A percentile compares a stretch with the other conserved stretches of the same genome.
phyloP scores from a whole-genome alignment of 164 flowering plant species.

The Houttuynia cordata region DNA sequence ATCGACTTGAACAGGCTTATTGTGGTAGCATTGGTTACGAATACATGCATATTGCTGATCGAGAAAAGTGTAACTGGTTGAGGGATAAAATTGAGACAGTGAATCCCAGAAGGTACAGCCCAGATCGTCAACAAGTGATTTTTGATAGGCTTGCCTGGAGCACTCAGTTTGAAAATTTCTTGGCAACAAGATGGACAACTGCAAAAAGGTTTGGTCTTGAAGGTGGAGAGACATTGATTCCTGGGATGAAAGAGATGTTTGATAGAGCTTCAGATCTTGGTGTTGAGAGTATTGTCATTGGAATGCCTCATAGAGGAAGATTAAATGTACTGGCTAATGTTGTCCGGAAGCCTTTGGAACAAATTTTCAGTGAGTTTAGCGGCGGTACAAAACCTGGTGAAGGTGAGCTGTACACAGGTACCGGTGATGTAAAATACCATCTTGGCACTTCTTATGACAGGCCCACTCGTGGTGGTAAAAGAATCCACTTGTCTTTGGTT shows the following conservation, averaged over 20 bases:
- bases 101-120: conserved; percentile 49
- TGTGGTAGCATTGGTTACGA: conserved; percentile 92
- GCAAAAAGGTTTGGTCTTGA: conserved; percentile 98
- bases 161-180: conserved; percentile 88
- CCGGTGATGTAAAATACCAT: conserved; percentile 98
- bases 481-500: conserved; percentile 91
- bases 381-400: conserved; percentile 83
- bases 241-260: conserved; percentile 99
- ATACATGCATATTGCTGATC: conserved; percentile 93
- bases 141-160: conserved; percentile 97
- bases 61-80: conserved; percentile 90
- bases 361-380: conserved; percentile 89
- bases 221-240: conserved; percentile 95
- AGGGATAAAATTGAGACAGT: conserved; percentile 94
- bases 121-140: conserved; percentile 70
- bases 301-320: conserved; percentile 98
- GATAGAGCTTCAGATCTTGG: conserved; percentile 91
- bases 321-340: conserved; percentile 93
- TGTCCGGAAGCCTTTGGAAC: conserved; percentile 79
- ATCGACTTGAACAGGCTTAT: conserved; percentile 91
- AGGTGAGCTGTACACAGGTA: conserved; percentile 81
- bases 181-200: conserved; percentile 94
- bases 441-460: conserved; percentile 98
- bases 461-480: conserved; percentile 89
- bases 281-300: conserved; percentile 97